Base-by-base conservation (phyloP, 2,329 filamentous ascomycete genomes). In the Phyllosticta capitalensis region DNA sequence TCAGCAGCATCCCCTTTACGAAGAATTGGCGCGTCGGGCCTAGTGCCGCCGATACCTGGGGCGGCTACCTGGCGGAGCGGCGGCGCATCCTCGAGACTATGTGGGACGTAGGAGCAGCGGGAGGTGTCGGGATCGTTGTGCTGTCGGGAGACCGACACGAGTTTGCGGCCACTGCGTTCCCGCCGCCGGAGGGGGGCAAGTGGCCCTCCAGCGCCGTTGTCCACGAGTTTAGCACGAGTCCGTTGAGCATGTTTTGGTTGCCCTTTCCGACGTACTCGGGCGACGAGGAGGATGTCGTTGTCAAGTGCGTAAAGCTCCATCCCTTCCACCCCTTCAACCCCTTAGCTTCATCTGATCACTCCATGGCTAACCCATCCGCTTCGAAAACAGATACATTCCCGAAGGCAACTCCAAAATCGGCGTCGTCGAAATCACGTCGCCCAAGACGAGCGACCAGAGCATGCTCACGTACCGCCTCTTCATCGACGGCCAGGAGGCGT, bases 141-240 rank as follows among this genome's bases (percentile, higher is more conserved):
- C 78, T 99, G 10, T 94, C 88, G 17, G 94, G 94, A 0, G 94
- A 99, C 68, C 81, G 94, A n/a, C 94, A 99, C 69, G 94, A 99
- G 72, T 97, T 97, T 71, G 94, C 89, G 1, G 92, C 92, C 0
- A 97, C 92, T 0, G 85, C 86, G 0, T 86, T 86, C 66, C 83
- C 83, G 9, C 81, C 82, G 14, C 75, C 87, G 79, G 17, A 85
- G 81, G n/a, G 83, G 79, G 63, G 78, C 65, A 56, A 79, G 76
- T 63, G 83, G 83, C 54, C 82, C 73, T 59, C 70, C 2, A 71
- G 67, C 38, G 67, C 71, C 1, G 69, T 69, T 1, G 88, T 95
- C 0, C 87, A 95, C 67, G 94, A 99, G 72, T 97, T 96, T 73
- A 94, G 89, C 22, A 91, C 88, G 0, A 94, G 89, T 58, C 94